Conservation (phyloP, 2,329 filamentous ascomycete species). For the Lecanicillium sp. region DNA sequence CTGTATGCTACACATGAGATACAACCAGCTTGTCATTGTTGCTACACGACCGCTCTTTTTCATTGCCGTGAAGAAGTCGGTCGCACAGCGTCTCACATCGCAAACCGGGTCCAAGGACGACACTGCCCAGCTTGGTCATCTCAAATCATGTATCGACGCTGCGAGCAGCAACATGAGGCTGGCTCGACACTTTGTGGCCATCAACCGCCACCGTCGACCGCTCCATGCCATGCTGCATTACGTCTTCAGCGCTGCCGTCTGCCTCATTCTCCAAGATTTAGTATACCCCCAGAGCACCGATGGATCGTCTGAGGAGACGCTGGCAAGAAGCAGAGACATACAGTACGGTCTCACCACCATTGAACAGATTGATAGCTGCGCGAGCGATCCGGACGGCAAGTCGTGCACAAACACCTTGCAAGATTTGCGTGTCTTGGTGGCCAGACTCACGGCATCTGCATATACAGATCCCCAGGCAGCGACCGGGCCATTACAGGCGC, state of each 20-base stretch:
- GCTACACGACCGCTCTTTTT: conserved; percentile 41
- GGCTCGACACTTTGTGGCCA: conserved; percentile 29
- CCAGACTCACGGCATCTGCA: conserved; percentile 21
- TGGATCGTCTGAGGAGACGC: conserved; percentile 7
- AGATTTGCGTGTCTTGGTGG: conserved; percentile 29
- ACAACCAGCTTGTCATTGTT: conserved; percentile 43
- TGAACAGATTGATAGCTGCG: conserved; percentile 25
- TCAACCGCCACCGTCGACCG: conserved; percentile 30
- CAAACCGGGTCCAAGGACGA: conserved; percentile 16
- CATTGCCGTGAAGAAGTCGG: conserved; percentile 36
- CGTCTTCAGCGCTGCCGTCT: conserved; percentile 42
- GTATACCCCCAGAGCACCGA: conserved; percentile 24
- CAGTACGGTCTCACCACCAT: conserved; percentile 34
- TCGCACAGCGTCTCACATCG: conserved; percentile 31
- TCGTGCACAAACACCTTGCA: conserved; percentile 30
- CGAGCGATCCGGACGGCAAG: conserved; percentile 28
- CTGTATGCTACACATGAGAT: conserved; percentile 40
- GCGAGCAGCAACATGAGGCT: conserved; percentile 38
- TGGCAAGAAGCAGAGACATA: conserved; percentile 24
- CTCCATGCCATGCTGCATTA: conserved; percentile 38
- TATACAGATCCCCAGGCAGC: conserved; percentile 13
- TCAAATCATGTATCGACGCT: conserved; percentile 9
- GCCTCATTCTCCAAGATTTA: conserved; percentile 38
- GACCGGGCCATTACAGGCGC: conserved; percentile 11
- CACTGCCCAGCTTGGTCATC: conserved; percentile 12